Base-by-base conservation (phyloP, 2,329 filamentous ascomycete species). In the Trichoderma sp. region DNA sequence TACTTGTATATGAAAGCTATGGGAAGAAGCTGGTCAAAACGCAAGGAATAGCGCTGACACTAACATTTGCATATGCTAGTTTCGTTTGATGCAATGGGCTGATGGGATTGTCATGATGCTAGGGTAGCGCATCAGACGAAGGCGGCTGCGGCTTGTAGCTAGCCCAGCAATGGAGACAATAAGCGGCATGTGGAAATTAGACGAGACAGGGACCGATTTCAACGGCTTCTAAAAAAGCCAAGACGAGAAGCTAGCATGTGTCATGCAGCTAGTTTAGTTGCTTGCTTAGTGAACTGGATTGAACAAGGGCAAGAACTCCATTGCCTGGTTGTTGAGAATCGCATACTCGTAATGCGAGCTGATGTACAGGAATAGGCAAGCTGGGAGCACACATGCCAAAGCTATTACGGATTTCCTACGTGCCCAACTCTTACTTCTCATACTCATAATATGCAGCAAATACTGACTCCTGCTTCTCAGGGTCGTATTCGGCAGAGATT, bases 1-100 rank as follows among this genome's bases (percentile, higher is more conserved):
- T 68, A 31, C n/a, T n/a, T n/a, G 29, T 31, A 27, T 53, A 31
- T 35, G 57, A 69, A 24, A 35, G 58, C 3, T 13, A 21, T 13
- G 43, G 43, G n/a, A 65, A 40, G 19, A 65, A 53, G 55, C 52
- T 69, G 8, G 60, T 55, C 24, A 69, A 65, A 43, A 57, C 47
- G 14, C 49, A 49, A 27, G 5, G 16, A 3, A 47, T 19, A 21
- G 43, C 19, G 24, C 24, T 16, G 29, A 35, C 52, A 14, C 43
- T 29, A 35, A 16, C 13, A 60, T 68, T 35, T 35, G 55, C 47
- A 47, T 62, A 47, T 61, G n/a, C 31, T 61, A 35, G 57, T 62
- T 21, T 24, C 11, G n/a, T 53, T 29, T 31, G 57, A 68, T 55
- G 47, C 49, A n/a, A 53, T 56, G 43, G 24, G 47, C 56, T n/a